Base-by-base conservation (phyloP, 805 yeast species). In the Starmerella tilneyi region DNA sequence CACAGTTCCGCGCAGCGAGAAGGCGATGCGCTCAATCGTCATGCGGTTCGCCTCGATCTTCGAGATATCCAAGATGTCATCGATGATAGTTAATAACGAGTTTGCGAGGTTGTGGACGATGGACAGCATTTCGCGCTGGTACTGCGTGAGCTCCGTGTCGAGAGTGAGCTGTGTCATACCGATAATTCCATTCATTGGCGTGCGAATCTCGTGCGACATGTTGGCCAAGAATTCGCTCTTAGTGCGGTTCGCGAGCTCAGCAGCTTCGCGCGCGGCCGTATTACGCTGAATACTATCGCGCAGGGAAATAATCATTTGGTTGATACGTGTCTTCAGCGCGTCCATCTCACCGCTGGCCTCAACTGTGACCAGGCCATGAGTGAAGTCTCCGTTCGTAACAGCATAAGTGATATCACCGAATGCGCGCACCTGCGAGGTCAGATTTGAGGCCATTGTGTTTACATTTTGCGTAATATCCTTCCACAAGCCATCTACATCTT, bases 371-470 rank as follows among this genome's bases (percentile, higher is more conserved):
- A 84, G 81, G 4, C 55, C 55, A 52, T 89, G 72, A 0, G 94
- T 84, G 63, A 84, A 84, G 61, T 84, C 94, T 60, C 94, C 94
- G 64, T 84, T 94, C 2, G 94, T 84, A 12, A 94, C 94, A 23
- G 95, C 92, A 21, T 92, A 94, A 0, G 95, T 84, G 57, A 84
- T 84, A 61, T 84, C 94, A 30, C 94, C 94, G 67, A 84, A 84
- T 0, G 94, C 94, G 64, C 94, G 75, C 58, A 84, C 94, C 66
- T 84, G 95, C 1, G 94, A 80, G 0, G 95, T 84, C 61, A 84
- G 73, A 61, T 84, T 84, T n/a, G 89, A 78, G 43, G 95, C 94
- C 95, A 84, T 84, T 20, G 89, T 84, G 60, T 84, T 84, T 53
- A 84, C 95, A 64, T 84, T 84, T 16, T 92, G 82, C 22, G 94